These are phyloP conservation scores for Pezicula neosporulosa DNA, from an alignment of 2,329 filamentous ascomycete genomes.

Conservation along the genomic window DNA sequence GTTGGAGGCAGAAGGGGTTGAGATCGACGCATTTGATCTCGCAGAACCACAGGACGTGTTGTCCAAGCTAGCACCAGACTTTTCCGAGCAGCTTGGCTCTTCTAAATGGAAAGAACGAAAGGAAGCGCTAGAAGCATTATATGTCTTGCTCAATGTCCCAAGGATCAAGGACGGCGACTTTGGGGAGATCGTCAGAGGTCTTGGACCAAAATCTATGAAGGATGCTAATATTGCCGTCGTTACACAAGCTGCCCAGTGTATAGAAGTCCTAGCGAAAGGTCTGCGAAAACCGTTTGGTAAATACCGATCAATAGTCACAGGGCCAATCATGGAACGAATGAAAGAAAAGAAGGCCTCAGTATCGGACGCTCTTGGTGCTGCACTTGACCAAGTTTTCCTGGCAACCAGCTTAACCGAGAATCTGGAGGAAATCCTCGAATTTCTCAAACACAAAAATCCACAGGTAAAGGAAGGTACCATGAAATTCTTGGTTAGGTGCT, in stretches of 20 bases:
- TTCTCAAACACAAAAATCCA: slow-evolving; percentile 90
- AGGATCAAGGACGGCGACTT: slow-evolving; percentile 90
- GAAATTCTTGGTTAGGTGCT: slow-evolving; percentile 85
- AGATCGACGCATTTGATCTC: slow-evolving; percentile 77
- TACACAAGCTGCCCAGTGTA: slow-evolving; percentile 86
- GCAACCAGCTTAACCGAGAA: slow-evolving; percentile 76
- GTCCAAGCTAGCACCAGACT: slow-evolving; percentile 76
- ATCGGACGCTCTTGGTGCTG: slow-evolving; percentile 80
- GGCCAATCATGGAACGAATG: slow-evolving; percentile 87
- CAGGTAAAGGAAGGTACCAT: slow-evolving; percentile 96
- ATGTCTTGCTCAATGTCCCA: slow-evolving; percentile 74
- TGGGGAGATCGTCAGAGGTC: slow-evolving; percentile 74
- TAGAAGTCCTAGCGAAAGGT: slow-evolving; percentile 85
- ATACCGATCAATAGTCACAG: slow-evolving; percentile 77
- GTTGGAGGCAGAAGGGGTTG: slow-evolving; percentile 54
- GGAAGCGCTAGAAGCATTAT: slow-evolving; percentile 83
- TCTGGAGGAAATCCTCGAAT: slow-evolving; percentile 85
- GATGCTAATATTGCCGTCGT: slow-evolving; percentile 97
- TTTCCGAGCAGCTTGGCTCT: slow-evolving; percentile 79
- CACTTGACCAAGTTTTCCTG: slow-evolving; percentile 67
- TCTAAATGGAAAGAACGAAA: slow-evolving; percentile 99
- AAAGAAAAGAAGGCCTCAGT: slow-evolving; percentile 96
- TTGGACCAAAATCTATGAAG: slow-evolving; percentile 92
- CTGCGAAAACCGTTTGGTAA: slow-evolving; percentile 74
- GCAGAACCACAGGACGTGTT: slow-evolving; percentile 85